phyloP scores from a whole-genome alignment of 768 basidiomycete genomes.

The Kwoniella mangroviensis region DNA sequence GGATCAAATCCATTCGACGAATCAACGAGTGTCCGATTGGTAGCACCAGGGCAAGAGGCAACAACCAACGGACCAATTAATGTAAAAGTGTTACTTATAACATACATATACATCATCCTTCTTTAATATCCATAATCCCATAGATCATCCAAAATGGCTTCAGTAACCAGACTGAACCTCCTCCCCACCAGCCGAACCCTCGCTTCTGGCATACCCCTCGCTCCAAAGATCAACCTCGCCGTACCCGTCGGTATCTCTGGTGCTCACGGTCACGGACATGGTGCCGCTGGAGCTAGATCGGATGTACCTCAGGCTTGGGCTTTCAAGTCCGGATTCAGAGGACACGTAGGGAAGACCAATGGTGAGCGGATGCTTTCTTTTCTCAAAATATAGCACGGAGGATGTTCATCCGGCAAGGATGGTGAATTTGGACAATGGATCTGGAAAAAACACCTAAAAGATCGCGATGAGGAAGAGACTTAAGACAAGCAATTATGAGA shows the following conservation, averaged over 20 bases:
- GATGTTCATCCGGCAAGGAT: too few relatives aligned
- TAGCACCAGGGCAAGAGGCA: neutral
- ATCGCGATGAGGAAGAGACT: too few relatives aligned
- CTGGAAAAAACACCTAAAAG: too few relatives aligned
- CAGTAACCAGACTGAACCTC: conserved; percentile 64
- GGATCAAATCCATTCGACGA: conserved; percentile 11
- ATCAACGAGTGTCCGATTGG: conserved; percentile 15
- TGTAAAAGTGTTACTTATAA: neutral
- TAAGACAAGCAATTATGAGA: too few relatives aligned
- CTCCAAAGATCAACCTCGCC: conserved; percentile 74
- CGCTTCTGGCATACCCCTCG: conserved; percentile 77
- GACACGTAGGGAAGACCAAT: conserved; percentile 30
- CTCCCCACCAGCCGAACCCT: conserved; percentile 78
- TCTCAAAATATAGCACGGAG: too few relatives aligned
- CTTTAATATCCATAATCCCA: neutral
- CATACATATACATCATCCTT: neutral
- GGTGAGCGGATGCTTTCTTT: too few relatives aligned
- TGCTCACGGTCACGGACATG: conserved; percentile 64
- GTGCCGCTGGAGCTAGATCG: conserved; percentile 64
- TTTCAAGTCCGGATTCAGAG: conserved; percentile 17
- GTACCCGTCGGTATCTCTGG: conserved; percentile 66
- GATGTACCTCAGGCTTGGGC: conserved; percentile 43
- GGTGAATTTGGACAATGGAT: too few relatives aligned
- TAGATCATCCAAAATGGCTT: conserved; percentile 35
- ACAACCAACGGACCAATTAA: neutral